Evolutionary conservation across 306 rosid genomes (phyloP), one percentile per base, ranked within the genome.

Genomic region (Lithocarpus polystachyus): DNA sequence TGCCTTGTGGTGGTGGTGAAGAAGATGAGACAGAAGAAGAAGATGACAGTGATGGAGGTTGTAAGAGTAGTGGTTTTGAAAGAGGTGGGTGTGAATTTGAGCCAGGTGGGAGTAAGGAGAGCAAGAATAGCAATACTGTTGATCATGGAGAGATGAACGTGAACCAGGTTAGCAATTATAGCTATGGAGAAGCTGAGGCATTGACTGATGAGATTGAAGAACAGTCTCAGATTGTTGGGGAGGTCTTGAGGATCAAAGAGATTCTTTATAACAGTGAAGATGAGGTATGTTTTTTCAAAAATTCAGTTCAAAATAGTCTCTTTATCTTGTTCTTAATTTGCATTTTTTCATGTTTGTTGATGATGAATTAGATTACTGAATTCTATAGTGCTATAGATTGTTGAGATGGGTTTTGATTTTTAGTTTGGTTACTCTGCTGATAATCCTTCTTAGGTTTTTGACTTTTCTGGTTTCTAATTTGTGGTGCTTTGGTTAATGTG

Each of bases 141-240:
- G 92, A 89, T 76, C 83, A 55, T 65, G 86, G 72, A 18, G 94
- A 85, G 64, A 85, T 80, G 85, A 69, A 80, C 77, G 75, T 33
- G 29, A 90, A 89, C 23, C 85, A 55, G 55, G 84, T 81, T 35
- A 87, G 89, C 82, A 94, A 86, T 80, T 88, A 77, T 61, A 89
- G 92, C 87, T 90, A 77, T 80, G 94, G 86, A 9, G 97, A 91
- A 20, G 98, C 96, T 24, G 99, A 95, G 86, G 99, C 98, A 81
- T 83, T 95, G 81, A 95, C 94, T 64, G 97, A 91, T 84, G 92
- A 89, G 84, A 90, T 95, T 78, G 99, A 95, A 56, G 83, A 91
- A 71, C 88, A 88, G 73, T 88, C 94, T 79, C 86, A 84, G 75
- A 77, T 71, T 86, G 60, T 87, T 28, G 92, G 24, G 15, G 99